Percentiles rank a stretch among this genome's conserved stretches.
Conservation (phyloP, 805 yeast genomes). For the Clavispora asparagi region DNA sequence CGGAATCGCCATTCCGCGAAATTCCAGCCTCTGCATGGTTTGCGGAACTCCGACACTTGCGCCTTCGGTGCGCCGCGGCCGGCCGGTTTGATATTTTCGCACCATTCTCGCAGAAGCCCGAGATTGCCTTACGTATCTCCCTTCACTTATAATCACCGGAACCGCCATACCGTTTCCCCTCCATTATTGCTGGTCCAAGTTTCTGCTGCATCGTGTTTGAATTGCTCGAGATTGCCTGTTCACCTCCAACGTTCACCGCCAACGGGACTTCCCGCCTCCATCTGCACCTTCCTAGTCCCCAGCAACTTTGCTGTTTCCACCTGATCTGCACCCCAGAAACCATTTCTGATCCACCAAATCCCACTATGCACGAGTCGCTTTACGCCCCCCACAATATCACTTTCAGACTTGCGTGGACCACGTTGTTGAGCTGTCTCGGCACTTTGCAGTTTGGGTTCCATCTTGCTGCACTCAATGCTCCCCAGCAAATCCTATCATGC, state of each 20-base stretch:
- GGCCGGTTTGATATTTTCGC: neutral
- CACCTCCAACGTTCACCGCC: too few species aligned
- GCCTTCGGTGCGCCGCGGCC: neutral
- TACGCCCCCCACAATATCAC: slow-evolving; percentile 17
- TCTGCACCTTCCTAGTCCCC: neutral
- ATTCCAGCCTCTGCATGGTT: too few species aligned
- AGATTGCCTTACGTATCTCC: neutral
- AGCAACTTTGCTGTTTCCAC: neutral
- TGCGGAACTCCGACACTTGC: too few species aligned
- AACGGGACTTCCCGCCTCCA: too few species aligned
- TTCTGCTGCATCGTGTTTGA: too few species aligned
- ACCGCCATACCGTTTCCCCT: too few species aligned
- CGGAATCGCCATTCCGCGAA: too few species aligned
- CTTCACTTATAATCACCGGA: neutral
- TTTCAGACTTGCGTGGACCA: slow-evolving; percentile 29
- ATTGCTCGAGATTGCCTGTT: too few species aligned
- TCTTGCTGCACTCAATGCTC: slow-evolving; percentile 34
- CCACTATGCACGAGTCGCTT: slow-evolving; percentile 4
- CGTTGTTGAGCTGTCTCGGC: slow-evolving; percentile 28
- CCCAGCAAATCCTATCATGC: slow-evolving; percentile 27
- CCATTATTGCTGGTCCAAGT: too few species aligned
- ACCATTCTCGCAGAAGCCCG: neutral
- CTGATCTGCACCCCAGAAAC: neutral
- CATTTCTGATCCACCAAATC: neutral
- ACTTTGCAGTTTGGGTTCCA: slow-evolving; percentile 38